phyloP scores from a whole-genome alignment of 768 basidiomycete genomes.

The Naganishia antarctica region DNA sequence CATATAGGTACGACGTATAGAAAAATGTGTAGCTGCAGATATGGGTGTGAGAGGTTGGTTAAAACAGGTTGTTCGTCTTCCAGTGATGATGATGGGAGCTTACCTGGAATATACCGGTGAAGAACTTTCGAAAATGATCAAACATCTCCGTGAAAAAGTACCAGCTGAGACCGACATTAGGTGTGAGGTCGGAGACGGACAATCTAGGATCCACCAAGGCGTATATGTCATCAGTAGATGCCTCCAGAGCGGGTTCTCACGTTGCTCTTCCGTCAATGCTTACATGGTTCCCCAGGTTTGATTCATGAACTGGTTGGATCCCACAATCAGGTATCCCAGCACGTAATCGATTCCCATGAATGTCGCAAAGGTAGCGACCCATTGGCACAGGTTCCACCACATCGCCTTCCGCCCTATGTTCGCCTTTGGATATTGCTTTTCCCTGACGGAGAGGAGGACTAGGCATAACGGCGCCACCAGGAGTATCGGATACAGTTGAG shows the following conservation, averaged over 20 bases:
- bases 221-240: too few species aligned
- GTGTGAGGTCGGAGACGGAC: constrained; percentile 79
- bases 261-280: constrained; percentile 45
- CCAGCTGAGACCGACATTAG: constrained; percentile 95
- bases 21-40: constrained; percentile 64
- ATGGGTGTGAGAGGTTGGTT: too few species aligned
- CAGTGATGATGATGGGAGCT: constrained; percentile 35
- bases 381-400: background rate
- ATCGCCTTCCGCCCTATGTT: too few species aligned
- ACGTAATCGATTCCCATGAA: background rate
- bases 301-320: background rate
- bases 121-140: constrained; percentile 92
- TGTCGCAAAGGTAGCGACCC: background rate
- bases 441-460: constrained; percentile 60
- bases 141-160: constrained; percentile 99
- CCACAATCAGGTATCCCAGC: background rate
- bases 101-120: constrained; percentile 88
- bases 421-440: constrained; percentile 38
- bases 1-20: constrained; percentile 80
- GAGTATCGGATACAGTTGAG: constrained; percentile 67
- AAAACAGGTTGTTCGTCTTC: too few species aligned
- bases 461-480: constrained; percentile 65
- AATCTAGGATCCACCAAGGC: constrained; percentile 58
- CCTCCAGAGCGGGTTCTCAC: too few species aligned
- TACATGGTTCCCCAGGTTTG: constrained; percentile 83